These are phyloP conservation scores for Amaranthus hypochondriacus DNA, from an alignment of 148 eudicot genomes.

Conservation along the genomic window DNA sequence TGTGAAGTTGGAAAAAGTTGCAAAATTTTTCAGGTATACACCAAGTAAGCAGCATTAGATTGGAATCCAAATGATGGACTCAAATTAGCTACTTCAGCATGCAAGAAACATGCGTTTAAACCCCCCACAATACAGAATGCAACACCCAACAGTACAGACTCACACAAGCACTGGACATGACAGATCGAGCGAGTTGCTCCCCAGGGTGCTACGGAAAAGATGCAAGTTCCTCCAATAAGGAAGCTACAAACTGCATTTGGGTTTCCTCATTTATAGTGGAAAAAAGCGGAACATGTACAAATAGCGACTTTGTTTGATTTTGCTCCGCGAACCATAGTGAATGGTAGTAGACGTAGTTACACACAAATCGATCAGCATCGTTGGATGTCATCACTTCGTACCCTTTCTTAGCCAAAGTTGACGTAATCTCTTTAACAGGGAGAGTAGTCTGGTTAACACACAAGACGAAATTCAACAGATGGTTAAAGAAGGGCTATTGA, in stretches of 20 bases:
- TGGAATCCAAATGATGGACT: neutral
- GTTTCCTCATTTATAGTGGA: constrained; percentile 70
- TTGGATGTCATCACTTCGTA: constrained; percentile 79
- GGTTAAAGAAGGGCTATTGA: neutral
- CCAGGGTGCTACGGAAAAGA: constrained; percentile 40
- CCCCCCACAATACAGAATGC: constrained; percentile 18
- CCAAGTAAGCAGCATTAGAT: neutral
- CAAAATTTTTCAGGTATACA: constrained; percentile 5
- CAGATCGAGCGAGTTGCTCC: constrained; percentile 17
- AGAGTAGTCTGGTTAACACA: constrained; percentile 58
- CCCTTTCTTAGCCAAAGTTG: constrained; percentile 58
- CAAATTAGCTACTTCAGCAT: constrained; percentile 12
- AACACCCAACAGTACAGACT: constrained; percentile 15
- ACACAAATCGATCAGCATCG: constrained; percentile 97
- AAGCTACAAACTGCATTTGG: constrained; percentile 83
- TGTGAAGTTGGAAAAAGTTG: neutral
- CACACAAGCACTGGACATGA: constrained; percentile 9
- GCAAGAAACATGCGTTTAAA: constrained; percentile 15
- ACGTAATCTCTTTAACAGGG: constrained; percentile 60
- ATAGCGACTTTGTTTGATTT: constrained; percentile 71
- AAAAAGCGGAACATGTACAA: constrained; percentile 94
- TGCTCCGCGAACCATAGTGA: constrained; percentile 89
- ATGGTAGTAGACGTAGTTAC: constrained; percentile 96
- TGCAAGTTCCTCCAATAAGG: constrained; percentile 84
- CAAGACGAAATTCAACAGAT: neutral